Evolutionary conservation across 139 green algal species (phyloP).

Genomic region (Chlorella sp.): DNA sequence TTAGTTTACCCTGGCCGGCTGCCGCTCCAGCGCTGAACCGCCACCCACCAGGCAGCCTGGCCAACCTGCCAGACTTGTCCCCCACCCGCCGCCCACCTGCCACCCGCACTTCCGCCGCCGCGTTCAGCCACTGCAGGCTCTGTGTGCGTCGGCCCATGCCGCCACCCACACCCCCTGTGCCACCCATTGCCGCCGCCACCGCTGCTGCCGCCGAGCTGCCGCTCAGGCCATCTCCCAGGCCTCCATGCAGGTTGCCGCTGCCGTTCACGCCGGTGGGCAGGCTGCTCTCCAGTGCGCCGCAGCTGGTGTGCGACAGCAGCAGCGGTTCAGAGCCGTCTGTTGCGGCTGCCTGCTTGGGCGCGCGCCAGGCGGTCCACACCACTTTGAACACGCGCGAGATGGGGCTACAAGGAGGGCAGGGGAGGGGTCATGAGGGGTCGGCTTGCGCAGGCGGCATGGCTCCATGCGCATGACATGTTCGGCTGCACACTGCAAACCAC

Average conservation of each 20-base stretch:
- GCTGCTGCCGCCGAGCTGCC: background rate
- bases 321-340: background rate
- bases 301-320: background rate
- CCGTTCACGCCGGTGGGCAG: background rate
- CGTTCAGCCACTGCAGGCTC: conserved; percentile 42
- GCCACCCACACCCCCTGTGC: background rate
- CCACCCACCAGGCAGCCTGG: too few relatives aligned
- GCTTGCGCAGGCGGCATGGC: background rate
- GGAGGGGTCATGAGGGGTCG: background rate
- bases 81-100: conserved; percentile 32
- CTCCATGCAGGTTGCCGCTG: background rate
- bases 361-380: conserved; percentile 66
- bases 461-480: background rate
- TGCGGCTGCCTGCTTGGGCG: conserved; percentile 33
- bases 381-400: conserved; percentile 85
- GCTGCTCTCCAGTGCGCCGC: background rate
- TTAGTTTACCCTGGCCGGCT: too few relatives aligned
- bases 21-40: too few relatives aligned
- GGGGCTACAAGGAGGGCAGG: conserved; percentile 47
- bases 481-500: too few relatives aligned
- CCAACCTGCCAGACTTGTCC: conserved; percentile 56
- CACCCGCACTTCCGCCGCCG: conserved; percentile 31
- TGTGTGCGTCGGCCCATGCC: conserved; percentile 6
- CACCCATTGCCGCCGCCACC: background rate
- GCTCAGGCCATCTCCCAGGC: background rate